These are phyloP conservation scores for Rhododendron mucronatum DNA, from an alignment of 148 eudicot species.

Conservation along the genomic window DNA sequence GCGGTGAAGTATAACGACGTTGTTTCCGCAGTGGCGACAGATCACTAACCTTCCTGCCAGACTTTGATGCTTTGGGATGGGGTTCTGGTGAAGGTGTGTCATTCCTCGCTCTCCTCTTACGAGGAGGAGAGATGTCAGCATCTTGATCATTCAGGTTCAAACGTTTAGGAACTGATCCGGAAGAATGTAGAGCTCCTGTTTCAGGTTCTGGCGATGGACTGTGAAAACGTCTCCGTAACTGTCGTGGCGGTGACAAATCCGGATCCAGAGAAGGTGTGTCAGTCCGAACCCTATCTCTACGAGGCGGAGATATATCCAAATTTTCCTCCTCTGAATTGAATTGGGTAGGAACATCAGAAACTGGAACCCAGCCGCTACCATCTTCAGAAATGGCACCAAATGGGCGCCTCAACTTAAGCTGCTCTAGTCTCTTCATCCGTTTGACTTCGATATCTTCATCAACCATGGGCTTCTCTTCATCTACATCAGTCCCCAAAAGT, in stretches of 20 bases:
- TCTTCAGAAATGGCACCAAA: slow-evolving; percentile 76
- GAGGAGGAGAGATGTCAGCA: slow-evolving; percentile 33
- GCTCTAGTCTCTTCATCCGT: slow-evolving; percentile 75
- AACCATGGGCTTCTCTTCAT: slow-evolving; percentile 67
- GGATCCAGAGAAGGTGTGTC: slow-evolving; percentile 52
- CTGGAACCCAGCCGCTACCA: slow-evolving; percentile 95
- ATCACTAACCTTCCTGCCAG: slow-evolving; percentile 10
- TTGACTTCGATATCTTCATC: slow-evolving; percentile 90
- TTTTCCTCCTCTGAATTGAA: slow-evolving; percentile 15
- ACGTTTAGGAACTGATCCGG: slow-evolving; percentile 1
- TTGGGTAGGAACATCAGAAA: slow-evolving; percentile 38
- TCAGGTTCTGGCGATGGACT: slow-evolving; percentile 41
- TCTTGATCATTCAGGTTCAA: background rate
- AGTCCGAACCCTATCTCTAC: slow-evolving; percentile 29
- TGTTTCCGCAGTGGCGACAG: background rate
- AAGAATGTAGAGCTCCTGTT: background rate
- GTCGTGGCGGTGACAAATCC: slow-evolving; percentile 47
- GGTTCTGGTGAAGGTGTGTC: slow-evolving; percentile 27
- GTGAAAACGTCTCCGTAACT: slow-evolving; percentile 26
- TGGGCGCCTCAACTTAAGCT: slow-evolving; percentile 49
- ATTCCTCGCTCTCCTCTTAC: slow-evolving; percentile 18
- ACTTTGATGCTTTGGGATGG: slow-evolving; percentile 15
- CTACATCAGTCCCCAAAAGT: slow-evolving; percentile 22
- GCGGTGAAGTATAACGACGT: background rate
- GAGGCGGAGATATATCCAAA: slow-evolving; percentile 58